These are phyloP conservation scores for Macadamia integrifolia DNA, from an alignment of 164 flowering plant species.

Conservation along the genomic window DNA sequence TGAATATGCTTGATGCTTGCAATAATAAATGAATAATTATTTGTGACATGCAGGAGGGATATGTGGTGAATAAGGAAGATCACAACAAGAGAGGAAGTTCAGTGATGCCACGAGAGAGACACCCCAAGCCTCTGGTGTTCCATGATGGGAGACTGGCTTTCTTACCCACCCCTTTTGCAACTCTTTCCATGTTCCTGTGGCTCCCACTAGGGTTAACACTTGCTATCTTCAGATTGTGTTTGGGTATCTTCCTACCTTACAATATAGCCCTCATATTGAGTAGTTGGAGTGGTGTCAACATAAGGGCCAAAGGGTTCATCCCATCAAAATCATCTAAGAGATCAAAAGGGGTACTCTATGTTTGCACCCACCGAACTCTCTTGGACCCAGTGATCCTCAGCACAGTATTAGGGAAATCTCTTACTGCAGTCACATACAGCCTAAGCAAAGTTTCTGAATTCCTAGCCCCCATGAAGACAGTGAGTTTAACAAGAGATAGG, in stretches of 20 bases:
- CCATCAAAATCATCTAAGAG: constrained; percentile 4
- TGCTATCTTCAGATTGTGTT: constrained; percentile 44
- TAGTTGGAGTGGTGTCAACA: constrained; percentile 31
- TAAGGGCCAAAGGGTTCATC: constrained; percentile 29
- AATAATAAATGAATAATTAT: background rate
- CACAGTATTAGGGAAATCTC: constrained; percentile 29
- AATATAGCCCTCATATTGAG: constrained; percentile 27
- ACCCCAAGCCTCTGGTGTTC: constrained; percentile 76
- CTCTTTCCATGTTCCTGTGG: constrained; percentile 71
- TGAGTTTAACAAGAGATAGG: constrained; percentile 64
- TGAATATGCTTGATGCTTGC: too few species aligned
- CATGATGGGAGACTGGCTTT: constrained; percentile 92
- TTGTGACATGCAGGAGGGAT: constrained; percentile 40
- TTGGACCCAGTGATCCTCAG: constrained; percentile 70
- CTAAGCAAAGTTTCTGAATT: constrained; percentile 69
- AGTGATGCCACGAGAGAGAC: constrained; percentile 50
- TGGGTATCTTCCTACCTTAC: constrained; percentile 53
- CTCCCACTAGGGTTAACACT: constrained; percentile 64
- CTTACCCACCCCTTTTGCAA: constrained; percentile 68
- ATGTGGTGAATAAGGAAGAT: constrained; percentile 54
- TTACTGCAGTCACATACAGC: constrained; percentile 84
- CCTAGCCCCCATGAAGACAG: constrained; percentile 66
- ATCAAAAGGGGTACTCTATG: constrained; percentile 54
- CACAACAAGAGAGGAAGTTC: constrained; percentile 15
- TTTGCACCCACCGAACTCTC: constrained; percentile 73